Base-by-base conservation (phyloP, 140 eudicot species). In the Erigeron philadelphicus region DNA sequence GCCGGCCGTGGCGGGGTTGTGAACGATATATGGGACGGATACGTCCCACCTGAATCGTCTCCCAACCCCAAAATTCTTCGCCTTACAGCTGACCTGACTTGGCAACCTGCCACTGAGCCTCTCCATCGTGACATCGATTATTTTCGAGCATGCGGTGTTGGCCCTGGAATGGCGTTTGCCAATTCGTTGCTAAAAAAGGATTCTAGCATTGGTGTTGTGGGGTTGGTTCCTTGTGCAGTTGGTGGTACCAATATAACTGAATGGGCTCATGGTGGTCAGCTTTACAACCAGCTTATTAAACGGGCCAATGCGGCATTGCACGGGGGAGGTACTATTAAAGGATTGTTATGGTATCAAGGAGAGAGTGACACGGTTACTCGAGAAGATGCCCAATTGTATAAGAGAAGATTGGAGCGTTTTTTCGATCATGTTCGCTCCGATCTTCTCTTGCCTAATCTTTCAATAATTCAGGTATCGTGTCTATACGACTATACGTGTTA, bases 171-270 rank as follows among this genome's bases (percentile, higher is more conserved):
- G 86, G 81, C 89, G 0, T 86, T 91, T 23, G 93, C 97, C 0
- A 81, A 86, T 47, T 46, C 81, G 6, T 73, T 86, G 50, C 8
- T 82, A 68, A 52, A 15, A 17, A 68, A 19, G 49, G 91, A 82
- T 50, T 41, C 86, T 0, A 74, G 81, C 66, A 13, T 88, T 1
- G 80, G 90, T 5, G 74, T 66, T 18, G 78, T 92, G 66, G 98
- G 95, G 1, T 72, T 92, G 70, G 98, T 92, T 40, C 98, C 98
- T 16, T 92, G 98, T 59, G 98, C 96, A 11, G 75, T 84, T 1
- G 98, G 98, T 5, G 96, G 98, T 65, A 93, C 98, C 1, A 85
- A 74, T 72, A 86, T 93, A 3, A 74, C 76, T 12, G 77, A 93
- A 85, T 93, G 98, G 98, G 80, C 70, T 5, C 92, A 83, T 1